phyloP scores from a whole-genome alignment of 1,139 yeast genomes.

The Lodderomyces margitis region DNA sequence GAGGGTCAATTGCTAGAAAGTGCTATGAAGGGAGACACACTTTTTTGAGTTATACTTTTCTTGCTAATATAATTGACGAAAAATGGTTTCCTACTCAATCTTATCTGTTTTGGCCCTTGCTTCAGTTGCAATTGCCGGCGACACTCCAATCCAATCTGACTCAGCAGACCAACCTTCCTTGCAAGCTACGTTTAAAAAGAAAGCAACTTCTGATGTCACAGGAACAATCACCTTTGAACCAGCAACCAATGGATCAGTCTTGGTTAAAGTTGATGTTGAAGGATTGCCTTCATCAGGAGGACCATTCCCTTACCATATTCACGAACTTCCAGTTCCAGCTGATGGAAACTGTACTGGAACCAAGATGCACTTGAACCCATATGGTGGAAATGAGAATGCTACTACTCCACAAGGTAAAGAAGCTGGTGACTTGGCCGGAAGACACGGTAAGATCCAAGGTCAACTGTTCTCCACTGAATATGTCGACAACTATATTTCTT shows the following conservation, averaged over 20 bases:
- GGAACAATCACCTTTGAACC: conserved; percentile 34
- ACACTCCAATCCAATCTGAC: conserved; percentile 22
- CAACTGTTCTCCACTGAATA: conserved; percentile 22
- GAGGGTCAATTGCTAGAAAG: not conserved
- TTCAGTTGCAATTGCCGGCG: conserved; percentile 16
- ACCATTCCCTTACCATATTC: conserved; percentile 45
- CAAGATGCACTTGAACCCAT: conserved; percentile 39
- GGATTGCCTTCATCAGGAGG: conserved; percentile 39
- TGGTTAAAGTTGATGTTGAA: conserved; percentile 29
- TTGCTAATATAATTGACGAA: too few relatives aligned
- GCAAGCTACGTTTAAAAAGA: conserved; percentile 17
- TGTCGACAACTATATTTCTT: conserved; percentile 38
- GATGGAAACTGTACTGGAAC: conserved; percentile 44
- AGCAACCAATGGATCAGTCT: conserved; percentile 32
- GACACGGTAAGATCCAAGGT: conserved; percentile 35
- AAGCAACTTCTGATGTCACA: conserved; percentile 11
- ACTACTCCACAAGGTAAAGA: conserved; percentile 27
- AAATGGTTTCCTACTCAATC: conserved; percentile 1
- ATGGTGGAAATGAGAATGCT: conserved; percentile 30
- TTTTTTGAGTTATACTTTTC: too few relatives aligned
- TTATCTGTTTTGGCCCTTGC: conserved; percentile 16
- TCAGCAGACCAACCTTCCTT: conserved; percentile 19
- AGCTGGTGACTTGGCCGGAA: conserved; percentile 45
- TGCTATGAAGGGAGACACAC: too few relatives aligned
- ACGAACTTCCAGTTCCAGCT: conserved; percentile 36